These are phyloP conservation scores for Porphyra umbilicalis DNA, from an alignment of 31 red algal genomes.

Conservation along the genomic window DNA sequence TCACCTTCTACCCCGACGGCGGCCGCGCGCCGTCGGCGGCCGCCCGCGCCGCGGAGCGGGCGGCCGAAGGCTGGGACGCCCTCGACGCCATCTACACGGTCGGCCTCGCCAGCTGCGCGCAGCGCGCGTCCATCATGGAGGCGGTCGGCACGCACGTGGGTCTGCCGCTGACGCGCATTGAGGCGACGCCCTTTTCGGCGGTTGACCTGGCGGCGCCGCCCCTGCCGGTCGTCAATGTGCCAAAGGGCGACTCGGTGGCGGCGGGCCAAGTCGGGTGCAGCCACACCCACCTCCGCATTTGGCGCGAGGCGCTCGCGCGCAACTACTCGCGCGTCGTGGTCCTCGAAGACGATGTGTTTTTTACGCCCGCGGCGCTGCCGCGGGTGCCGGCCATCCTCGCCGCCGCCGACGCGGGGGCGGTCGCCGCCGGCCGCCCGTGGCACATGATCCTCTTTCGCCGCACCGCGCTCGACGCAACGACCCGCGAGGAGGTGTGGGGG, in stretches of 20 bases:
- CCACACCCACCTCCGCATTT: slow-evolving; percentile 51
- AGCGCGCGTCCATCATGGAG: slow-evolving; percentile 14
- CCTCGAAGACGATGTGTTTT: slow-evolving; percentile 77
- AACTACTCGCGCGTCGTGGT: slow-evolving; percentile 51
- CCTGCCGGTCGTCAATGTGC: slow-evolving; percentile 29
- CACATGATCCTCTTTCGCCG: not conserved
- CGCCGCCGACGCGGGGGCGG: slow-evolving; percentile 37
- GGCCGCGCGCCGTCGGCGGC: not conserved
- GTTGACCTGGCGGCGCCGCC: slow-evolving; percentile 40
- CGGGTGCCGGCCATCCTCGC: slow-evolving; percentile 25
- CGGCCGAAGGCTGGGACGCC: not conserved
- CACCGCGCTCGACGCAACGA: not conserved
- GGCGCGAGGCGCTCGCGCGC: slow-evolving; percentile 39
- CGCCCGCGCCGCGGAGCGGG: not conserved
- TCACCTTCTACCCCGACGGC: not conserved
- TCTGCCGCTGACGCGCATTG: slow-evolving; percentile 27
- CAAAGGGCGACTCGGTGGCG: slow-evolving; percentile 19
- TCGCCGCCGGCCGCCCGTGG: not conserved
- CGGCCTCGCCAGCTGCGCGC: slow-evolving; percentile 27
- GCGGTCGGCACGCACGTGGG: slow-evolving; percentile 14
- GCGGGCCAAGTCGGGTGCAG: slow-evolving; percentile 70
- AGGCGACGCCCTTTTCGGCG: slow-evolving; percentile 32
- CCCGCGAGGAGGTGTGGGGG: not conserved
- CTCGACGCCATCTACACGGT: slow-evolving; percentile 58
- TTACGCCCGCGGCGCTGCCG: slow-evolving; percentile 10